phyloP scores from a whole-genome alignment of 106 monocot genomes.

The Gastrodia elata region DNA sequence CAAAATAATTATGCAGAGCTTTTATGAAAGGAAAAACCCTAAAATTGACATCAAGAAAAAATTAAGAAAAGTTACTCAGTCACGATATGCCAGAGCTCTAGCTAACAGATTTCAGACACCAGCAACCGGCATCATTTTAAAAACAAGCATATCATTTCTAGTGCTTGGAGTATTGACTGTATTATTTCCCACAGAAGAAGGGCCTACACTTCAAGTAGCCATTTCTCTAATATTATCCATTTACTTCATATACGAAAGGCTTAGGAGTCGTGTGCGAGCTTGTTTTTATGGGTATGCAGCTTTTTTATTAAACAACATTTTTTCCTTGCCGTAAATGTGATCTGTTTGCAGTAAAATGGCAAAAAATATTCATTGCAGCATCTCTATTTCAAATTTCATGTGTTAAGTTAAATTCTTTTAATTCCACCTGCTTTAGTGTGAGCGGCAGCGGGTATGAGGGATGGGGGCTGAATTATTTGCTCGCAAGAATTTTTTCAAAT shows the following conservation, averaged over 20 bases:
- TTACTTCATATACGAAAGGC: conserved; percentile 74
- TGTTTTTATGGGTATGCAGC: conserved; percentile 71
- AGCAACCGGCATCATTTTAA: conserved; percentile 41
- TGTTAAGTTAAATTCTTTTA: background rate
- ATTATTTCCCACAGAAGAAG: conserved; percentile 94
- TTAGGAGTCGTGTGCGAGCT: conserved; percentile 49
- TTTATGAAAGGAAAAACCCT: conserved; percentile 74
- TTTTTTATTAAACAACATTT: background rate
- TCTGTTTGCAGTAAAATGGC: background rate
- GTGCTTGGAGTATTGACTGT: conserved; percentile 69
- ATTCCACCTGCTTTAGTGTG: too few species aligned
- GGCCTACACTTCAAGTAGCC: conserved; percentile 92
- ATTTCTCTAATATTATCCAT: conserved; percentile 69
- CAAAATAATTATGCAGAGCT: conserved; percentile 86
- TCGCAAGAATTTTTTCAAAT: too few species aligned
- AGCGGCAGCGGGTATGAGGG: too few species aligned
- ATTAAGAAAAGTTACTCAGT: conserved; percentile 62
- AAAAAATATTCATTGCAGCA: background rate
- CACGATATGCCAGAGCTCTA: conserved; percentile 50
- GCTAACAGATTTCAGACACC: conserved; percentile 81
- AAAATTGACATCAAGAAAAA: conserved; percentile 87
- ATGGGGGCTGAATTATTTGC: too few species aligned
- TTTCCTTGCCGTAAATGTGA: background rate
- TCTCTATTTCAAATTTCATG: background rate
- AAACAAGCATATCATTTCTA: conserved; percentile 59